Evolutionary conservation across 805 yeast species (phyloP), one percentile per base, ranked within the genome.

Genomic region (Wickerhamiella dianesei): DNA sequence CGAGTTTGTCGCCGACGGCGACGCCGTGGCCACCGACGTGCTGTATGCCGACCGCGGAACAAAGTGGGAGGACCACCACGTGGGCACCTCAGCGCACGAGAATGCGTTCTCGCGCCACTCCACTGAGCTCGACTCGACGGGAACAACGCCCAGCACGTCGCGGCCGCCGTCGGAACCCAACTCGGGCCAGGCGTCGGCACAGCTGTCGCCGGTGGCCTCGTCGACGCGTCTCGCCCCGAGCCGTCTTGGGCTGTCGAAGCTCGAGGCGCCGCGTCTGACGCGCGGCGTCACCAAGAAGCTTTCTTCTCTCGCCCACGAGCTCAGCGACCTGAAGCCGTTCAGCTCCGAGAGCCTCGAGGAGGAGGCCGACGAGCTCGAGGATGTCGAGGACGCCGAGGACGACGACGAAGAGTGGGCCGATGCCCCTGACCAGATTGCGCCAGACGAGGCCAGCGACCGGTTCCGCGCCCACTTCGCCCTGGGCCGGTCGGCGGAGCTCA

Each of bases 381-480:
- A 6, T 12, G 32, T 6, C 6, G 20, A 37, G 14, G 41, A 16
- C 21, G 41, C 14, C 14, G 8, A n/a, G 16, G 21, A 37, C 5
- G 21, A 37, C 20, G 12, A 4, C 20, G 14, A 16, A 12, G 21
- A 18, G 41, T 12, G 6, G 4, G 32, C 12, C 32, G 32, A 12
- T 25, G 32, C 32, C 12, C n/a, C n/a, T n/a, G n/a, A n/a, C n/a
- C n/a, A n/a, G n/a, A n/a, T n/a, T n/a, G n/a, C n/a, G n/a, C 61
- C 57, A 1, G 65, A 66, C 2, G 75, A 71, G 17, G 73, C 83
- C 0, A 71, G 74, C n/a, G 62, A 63, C n/a, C 68, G 83, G 50
- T 87, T 80, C 59, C 70, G 75, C 43, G 59, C 66, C 1, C 80
- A 79, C 54, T 89, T 89, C 55, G 75, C 87, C 0, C 64, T 88